Base-by-base conservation (phyloP, 257 asterid species). In the Nicotiana tabacum region DNA sequence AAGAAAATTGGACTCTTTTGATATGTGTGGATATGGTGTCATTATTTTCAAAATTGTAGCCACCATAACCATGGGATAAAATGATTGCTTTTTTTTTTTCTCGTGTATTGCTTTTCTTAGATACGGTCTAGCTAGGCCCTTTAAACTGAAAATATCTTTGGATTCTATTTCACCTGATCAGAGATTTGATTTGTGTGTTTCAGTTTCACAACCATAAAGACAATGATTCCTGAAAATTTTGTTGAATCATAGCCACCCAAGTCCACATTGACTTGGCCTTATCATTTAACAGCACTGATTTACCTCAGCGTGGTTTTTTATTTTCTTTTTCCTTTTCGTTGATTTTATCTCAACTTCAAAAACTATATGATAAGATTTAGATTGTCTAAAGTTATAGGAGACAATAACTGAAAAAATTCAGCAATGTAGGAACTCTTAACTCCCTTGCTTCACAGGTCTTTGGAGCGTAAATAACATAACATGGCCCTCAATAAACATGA, bases 151-250 rank as follows among this genome's bases (percentile, higher is more conserved):
- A 74, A 74, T 74, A 74, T 74, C 80, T 72, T 43, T 6, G 62
- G 80, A 74, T 48, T 27, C 43, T 48, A 7, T 55, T 46, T 74
- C 62, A 74, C 62, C 43, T 74, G 62, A 43, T 43, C 48, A 24
- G 12, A 72, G 37, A 24, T 74, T 57, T 74, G 37, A 24, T 24
- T 48, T 48, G 13, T 74, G 80, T 74, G n/a, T 74, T 74, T 48
- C 80, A 74, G n/a, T 74, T 74, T 48, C 80, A 74, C 80, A 74
- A 48, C 80, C 24, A 74, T 27, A 74, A 74, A 74, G 80, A 2
- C 24, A 48, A 24, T 48, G 62, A 48, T 24, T 48, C 62, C 80
- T 46, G 16, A 21, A n/a, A 10, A 9, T 21, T 72, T 27, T 27
- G 27, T 27, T 74, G 27, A 51, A 27, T 51, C 80, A 51, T 27